A percentile compares a stretch with the other conserved stretches of the same genome.
Evolutionary conservation across 768 basidiomycete species (phyloP).

Genomic region (Ramaria sp.): DNA sequence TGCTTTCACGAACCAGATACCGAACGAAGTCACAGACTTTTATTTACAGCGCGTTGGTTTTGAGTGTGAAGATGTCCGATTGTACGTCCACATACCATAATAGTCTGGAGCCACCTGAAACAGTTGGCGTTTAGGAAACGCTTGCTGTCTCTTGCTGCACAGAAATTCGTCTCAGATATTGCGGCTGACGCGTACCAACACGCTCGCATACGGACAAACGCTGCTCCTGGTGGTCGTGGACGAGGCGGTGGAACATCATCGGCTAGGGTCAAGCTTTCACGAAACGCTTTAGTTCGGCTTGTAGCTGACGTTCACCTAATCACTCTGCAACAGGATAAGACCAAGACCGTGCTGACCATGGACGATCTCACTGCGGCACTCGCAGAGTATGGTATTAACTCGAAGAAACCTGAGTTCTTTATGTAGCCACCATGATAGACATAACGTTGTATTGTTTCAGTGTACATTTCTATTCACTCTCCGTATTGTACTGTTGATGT

Average conservation of each 20-base stretch:
- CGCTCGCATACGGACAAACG: slow-evolving; percentile 90
- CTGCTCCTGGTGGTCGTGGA: slow-evolving; percentile 53
- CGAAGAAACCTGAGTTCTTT: slow-evolving; percentile 91
- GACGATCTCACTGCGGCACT: slow-evolving; percentile 91
- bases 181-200: slow-evolving; percentile 96
- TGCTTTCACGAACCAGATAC: slow-evolving; percentile 47
- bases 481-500: not conserved
- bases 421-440: slow-evolving; percentile 30
- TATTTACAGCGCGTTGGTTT: slow-evolving; percentile 95
- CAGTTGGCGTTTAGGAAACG: slow-evolving; percentile 55
- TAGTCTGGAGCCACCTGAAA: not conserved
- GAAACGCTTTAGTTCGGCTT: not conserved
- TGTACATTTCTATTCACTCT: not conserved
- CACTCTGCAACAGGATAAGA: slow-evolving; percentile 54
- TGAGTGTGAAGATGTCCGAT: slow-evolving; percentile 85
- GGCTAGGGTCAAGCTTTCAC: slow-evolving; percentile 40
- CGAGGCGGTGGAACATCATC: slow-evolving; percentile 54
- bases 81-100: slow-evolving; percentile 41
- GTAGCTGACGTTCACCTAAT: slow-evolving; percentile 4
- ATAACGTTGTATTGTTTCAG: not conserved
- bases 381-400: slow-evolving; percentile 91
- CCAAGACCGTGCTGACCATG: slow-evolving; percentile 91
- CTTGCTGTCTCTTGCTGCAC: slow-evolving; percentile 87
- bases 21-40: slow-evolving; percentile 95
- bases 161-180: slow-evolving; percentile 96